A percentile compares a stretch with the other conserved stretches of the same genome.
Evolutionary conservation across 2,329 filamentous ascomycete species (phyloP).

Genomic region (Hymenoscyphus fructigenus): DNA sequence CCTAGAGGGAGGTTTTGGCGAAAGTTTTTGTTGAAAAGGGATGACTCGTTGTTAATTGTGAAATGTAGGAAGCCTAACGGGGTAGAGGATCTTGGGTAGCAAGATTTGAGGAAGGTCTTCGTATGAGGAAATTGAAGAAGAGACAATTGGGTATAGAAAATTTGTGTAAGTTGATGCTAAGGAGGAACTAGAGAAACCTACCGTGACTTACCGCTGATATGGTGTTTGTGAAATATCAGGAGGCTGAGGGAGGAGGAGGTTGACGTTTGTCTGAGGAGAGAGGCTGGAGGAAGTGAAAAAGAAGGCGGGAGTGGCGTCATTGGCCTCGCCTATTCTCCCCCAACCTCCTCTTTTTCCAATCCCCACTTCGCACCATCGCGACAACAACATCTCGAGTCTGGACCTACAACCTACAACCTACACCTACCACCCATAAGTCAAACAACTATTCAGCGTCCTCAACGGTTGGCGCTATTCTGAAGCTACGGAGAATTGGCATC

Average conservation of each 20-base stretch:
- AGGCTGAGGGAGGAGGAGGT: constrained; percentile 7
- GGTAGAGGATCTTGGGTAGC: not conserved
- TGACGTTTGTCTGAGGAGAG: not conserved
- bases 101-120: not conserved
- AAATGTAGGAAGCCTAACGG: not conserved
- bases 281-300: not conserved
- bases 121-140: too few species aligned
- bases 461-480: too few species aligned
- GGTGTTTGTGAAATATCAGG: constrained; percentile 4
- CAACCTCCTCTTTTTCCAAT: not conserved
- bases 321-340: not conserved
- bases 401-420: too few species aligned
- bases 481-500: too few species aligned
- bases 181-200: not conserved
- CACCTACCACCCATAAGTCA: too few species aligned
- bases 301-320: constrained; percentile 1
- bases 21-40: too few species aligned
- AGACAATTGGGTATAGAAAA: too few species aligned
- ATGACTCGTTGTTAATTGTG: not conserved
- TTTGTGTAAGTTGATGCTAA: not conserved
- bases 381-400: too few species aligned
- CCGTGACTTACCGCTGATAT: constrained; percentile 10
- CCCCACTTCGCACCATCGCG: too few species aligned
- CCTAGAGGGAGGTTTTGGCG: too few species aligned
- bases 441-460: too few species aligned